Conservation (phyloP, 805 yeast genomes). For the Starmerella gropengiesseri region DNA sequence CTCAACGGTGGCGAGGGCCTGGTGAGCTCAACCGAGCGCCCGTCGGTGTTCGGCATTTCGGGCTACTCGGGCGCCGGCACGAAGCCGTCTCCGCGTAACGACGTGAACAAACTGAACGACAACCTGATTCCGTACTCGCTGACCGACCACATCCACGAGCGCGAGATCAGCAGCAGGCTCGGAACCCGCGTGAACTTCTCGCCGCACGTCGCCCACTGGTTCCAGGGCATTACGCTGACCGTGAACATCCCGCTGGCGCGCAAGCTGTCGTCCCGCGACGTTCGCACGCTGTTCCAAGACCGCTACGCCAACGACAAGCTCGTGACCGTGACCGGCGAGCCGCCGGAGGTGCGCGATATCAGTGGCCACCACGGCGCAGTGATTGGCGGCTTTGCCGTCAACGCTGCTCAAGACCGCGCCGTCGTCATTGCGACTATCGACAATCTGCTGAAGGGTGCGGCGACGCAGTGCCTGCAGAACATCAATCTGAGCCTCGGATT, state of each 20-base stretch:
- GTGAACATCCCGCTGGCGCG: constrained; percentile 70
- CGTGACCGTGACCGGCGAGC: constrained; percentile 77
- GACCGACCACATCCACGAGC: constrained; percentile 95
- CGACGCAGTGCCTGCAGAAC: constrained; percentile 96
- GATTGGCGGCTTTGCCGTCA: constrained; percentile 92
- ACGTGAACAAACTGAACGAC: constrained; percentile 57
- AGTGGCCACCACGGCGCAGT: constrained; percentile 91
- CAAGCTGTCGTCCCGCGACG: constrained; percentile 63
- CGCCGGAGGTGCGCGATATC: constrained; percentile 85
- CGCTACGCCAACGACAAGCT: constrained; percentile 79
- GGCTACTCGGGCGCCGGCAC: constrained; percentile 99
- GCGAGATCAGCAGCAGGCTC: constrained; percentile 73
- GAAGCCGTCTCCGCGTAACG: constrained; percentile 94
- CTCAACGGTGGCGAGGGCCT: constrained; percentile 26
- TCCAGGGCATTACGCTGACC: constrained; percentile 94
- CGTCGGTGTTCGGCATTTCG: constrained; percentile 86
- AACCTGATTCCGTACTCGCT: constrained; percentile 90
- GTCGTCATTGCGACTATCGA: constrained; percentile 94
- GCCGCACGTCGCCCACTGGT: constrained; percentile 99
- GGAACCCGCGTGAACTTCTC: constrained; percentile 75
- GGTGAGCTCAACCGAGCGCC: constrained; percentile 50
- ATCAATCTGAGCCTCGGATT: constrained; percentile 82
- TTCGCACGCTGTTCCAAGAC: constrained; percentile 76
- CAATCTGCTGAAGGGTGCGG: constrained; percentile 93
- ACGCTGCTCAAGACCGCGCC: constrained; percentile 75